Base-by-base conservation (phyloP, 2,329 filamentous ascomycete species). In the Colletotrichum chrysophilum region DNA sequence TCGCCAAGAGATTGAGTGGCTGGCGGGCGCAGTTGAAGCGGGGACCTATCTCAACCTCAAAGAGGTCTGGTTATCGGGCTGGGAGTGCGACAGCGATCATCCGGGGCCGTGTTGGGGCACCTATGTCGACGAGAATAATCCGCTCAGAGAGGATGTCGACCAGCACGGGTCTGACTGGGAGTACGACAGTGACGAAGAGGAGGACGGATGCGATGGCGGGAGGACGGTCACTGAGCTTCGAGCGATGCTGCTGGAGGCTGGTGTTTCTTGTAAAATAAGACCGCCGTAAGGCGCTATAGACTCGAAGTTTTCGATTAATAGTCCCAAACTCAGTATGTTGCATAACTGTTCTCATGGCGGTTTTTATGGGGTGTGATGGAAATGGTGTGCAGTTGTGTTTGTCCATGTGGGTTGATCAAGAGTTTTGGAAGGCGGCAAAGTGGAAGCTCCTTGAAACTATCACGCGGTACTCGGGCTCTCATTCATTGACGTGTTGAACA, bases 201-300 rank as follows among this genome's bases (percentile, higher is more conserved):
- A 52, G 43, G 43, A 48, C 5, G 43, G n/a, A 52, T 52, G 43
- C 43, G 43, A 52, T 52, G 43, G 43, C n/a, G 43, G 43, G 0
- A 52, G 43, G 43, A 52, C 43, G n/a, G 43, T 52, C 0, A 21
- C 18, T 13, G 43, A 52, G 43, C 43, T 52, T 12, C 43, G 43
- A 21, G n/a, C 43, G 43, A 21, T 52, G 7, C 43, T 52, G 6
- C 43, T 52, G 43, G 43, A 21, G n/a, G 43, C 43, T 2, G 43
- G 43, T 21, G 10, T 52, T 52, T 21, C 43, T 4, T 52, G 43
- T 6, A 52, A 21, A 13, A 52, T 52, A 0, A 13, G 10, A 2
- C 6, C 10, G 0, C 10, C 10, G 5, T 21, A 10, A 48, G 10
- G 13, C 5, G 1, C 0, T 12, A 13, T 10, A 1, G 2, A 21